Evolutionary conservation across 495 filamentous ascomycete genomes (phyloP), one percentile per base, ranked within the genome.

Genomic region (Rhizodiscina lignyota): DNA sequence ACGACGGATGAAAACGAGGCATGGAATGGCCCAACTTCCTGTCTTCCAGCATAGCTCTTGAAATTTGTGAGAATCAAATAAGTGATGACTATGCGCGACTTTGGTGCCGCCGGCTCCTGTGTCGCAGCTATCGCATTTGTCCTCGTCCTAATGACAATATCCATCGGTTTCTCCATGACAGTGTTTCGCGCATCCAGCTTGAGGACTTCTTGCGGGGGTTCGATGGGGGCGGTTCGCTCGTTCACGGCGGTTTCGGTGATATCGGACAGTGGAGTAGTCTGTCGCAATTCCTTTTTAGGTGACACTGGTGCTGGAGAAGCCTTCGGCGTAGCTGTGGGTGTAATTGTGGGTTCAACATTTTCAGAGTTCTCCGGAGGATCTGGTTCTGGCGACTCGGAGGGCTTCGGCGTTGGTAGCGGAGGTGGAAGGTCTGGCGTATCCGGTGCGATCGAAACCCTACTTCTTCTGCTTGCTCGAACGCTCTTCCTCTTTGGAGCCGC

Each of bases 1-100:
- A 97, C 89, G 11, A 97, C 89, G 0, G 89, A 96, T n/a, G 91
- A 94, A 54, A 97, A 97, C 0, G 89, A 97, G 12, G 81, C 64
- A 58, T 97, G 89, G 52, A 97, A 97, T 0, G 89, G 89, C 4
- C 89, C 89, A 39, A 97, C 89, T 58, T 92, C 76, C 53, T 96
- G 89, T 44, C 77, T 66, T 11, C 89, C 89, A 30, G 89, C 89
- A 55, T 97, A 97, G 53, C 85, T 94, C 65, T 97, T 97, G 68
- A 97, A 97, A 54, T 97, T 96, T 37, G 67, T 83, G 27, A 97
- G 65, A 38, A 89, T 70, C 34, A 97, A 58, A 43, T 89, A 79
- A 18, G 81, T 84, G 41, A 97, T 94, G 35, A 94, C 85, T 40
- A 86, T 79, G 35, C 89, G 77, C 39, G 79, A 56, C 51, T 82